Evolutionary conservation across 768 basidiomycete species (phyloP).

Genomic region (Dictyophora rubrovolvata): DNA sequence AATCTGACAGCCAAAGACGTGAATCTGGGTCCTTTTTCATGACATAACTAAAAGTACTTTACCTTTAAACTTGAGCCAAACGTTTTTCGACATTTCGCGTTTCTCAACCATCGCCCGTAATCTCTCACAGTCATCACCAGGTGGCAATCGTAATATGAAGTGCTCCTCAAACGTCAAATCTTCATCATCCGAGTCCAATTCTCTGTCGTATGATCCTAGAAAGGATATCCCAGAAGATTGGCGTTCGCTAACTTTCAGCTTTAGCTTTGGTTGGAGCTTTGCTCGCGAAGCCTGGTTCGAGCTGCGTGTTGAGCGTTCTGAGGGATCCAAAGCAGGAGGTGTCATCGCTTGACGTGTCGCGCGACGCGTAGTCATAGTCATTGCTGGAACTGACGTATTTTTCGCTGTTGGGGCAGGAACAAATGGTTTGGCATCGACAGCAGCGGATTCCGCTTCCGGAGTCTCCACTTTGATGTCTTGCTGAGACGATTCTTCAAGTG

Average conservation of each 20-base stretch:
- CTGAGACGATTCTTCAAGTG: not conserved
- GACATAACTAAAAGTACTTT: not conserved
- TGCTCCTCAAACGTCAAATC: slow-evolving; percentile 96
- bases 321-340: not conserved
- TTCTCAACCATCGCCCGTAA: slow-evolving; percentile 72
- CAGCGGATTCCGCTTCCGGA: not conserved
- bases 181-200: slow-evolving; percentile 91
- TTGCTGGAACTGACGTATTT: not conserved
- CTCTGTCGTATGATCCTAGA: slow-evolving; percentile 85
- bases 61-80: slow-evolving; percentile 99
- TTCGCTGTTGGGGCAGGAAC: not conserved
- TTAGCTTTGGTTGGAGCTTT: slow-evolving; percentile 68
- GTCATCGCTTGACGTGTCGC: slow-evolving; percentile 4
- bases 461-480: not conserved
- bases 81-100: slow-evolving; percentile 70
- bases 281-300: slow-evolving; percentile 28
- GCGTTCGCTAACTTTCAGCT: slow-evolving; percentile 80
- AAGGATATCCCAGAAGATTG: slow-evolving; percentile 82
- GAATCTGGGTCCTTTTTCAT: not conserved
- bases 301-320: slow-evolving; percentile 52
- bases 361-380: slow-evolving; percentile 4
- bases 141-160: slow-evolving; percentile 83
- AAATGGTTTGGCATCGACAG: not conserved
- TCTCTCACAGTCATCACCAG: slow-evolving; percentile 71
- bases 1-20: slow-evolving; percentile 42